A percentile compares a stretch with the other conserved stretches of the same genome.
phyloP scores from a whole-genome alignment of 2,329 filamentous ascomycete species.

The Epicoccum nigrum region DNA sequence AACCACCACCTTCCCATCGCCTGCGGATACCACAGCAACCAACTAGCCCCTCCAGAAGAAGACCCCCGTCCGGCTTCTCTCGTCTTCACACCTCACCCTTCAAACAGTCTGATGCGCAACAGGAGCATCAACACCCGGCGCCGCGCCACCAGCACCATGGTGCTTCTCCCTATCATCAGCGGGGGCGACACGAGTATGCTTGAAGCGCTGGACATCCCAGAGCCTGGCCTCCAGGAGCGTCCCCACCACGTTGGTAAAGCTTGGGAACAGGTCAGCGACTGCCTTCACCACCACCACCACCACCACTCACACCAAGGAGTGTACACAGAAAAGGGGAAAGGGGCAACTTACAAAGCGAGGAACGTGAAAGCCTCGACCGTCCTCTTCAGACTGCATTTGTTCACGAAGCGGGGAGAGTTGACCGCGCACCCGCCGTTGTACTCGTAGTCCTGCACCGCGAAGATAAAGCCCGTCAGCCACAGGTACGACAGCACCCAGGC shows the following conservation, averaged over 20 bases:
- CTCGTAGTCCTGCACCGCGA: slow-evolving; percentile 31
- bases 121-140: not conserved
- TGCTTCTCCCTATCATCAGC: slow-evolving; percentile 4
- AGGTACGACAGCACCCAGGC: slow-evolving; percentile 31
- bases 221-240: slow-evolving; percentile 25
- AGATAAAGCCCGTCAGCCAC: slow-evolving; percentile 35
- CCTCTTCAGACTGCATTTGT: slow-evolving; percentile 26
- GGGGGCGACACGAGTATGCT: not conserved
- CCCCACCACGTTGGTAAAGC: slow-evolving; percentile 28
- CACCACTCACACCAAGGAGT: not conserved
- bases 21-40: too few species aligned
- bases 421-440: slow-evolving; percentile 13
- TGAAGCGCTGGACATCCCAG: slow-evolving; percentile 25
- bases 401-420: slow-evolving; percentile 18
- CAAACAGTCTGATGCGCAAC: slow-evolving; percentile 2
- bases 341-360: slow-evolving; percentile 28
- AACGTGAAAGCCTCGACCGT: slow-evolving; percentile 33
- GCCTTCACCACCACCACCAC: not conserved
- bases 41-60: too few species aligned
- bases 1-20: not conserved
- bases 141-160: slow-evolving; percentile 3
- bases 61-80: too few species aligned
- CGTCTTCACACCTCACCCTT: not conserved
- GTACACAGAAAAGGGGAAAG: not conserved
- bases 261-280: not conserved